Percentiles rank a stretch among this genome's conserved stretches.
These are phyloP conservation scores for Mucor ambiguus DNA, from an alignment of 371 early-diverging fungal species.

Conservation along the genomic window DNA sequence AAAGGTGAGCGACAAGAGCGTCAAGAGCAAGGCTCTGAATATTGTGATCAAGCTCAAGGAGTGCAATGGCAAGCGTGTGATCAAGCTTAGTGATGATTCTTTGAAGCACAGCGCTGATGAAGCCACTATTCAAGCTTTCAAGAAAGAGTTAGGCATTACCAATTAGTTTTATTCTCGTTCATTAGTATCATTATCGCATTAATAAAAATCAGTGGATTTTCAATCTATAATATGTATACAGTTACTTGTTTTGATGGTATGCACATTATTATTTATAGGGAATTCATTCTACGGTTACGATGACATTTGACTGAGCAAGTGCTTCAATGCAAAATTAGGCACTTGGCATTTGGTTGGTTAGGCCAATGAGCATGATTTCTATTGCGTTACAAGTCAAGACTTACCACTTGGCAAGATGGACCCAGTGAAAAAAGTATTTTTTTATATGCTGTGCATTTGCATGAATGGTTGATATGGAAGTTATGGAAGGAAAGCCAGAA, in stretches of 20 bases:
- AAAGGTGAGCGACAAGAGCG: slow-evolving; percentile 28
- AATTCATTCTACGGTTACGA: neutral
- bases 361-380: neutral
- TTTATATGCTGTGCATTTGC: too few relatives aligned
- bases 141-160: slow-evolving; percentile 37
- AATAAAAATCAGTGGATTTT: neutral
- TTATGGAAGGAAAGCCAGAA: neutral
- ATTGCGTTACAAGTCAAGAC: neutral
- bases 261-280: neutral
- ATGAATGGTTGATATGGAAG: neutral
- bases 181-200: neutral
- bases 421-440: neutral
- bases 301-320: neutral
- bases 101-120: slow-evolving; percentile 67
- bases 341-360: neutral
- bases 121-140: slow-evolving; percentile 52
- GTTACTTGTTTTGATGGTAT: neutral
- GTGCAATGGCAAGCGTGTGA: slow-evolving; percentile 62
- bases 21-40: slow-evolving; percentile 63
- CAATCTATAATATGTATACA: neutral
- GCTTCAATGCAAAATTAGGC: neutral
- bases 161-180: slow-evolving; percentile 7
- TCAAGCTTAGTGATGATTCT: slow-evolving; percentile 75
- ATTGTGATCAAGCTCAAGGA: slow-evolving; percentile 77
- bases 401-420: neutral